Conservation (phyloP, 345 rosid species). For the Eucalyptus tenuipes region DNA sequence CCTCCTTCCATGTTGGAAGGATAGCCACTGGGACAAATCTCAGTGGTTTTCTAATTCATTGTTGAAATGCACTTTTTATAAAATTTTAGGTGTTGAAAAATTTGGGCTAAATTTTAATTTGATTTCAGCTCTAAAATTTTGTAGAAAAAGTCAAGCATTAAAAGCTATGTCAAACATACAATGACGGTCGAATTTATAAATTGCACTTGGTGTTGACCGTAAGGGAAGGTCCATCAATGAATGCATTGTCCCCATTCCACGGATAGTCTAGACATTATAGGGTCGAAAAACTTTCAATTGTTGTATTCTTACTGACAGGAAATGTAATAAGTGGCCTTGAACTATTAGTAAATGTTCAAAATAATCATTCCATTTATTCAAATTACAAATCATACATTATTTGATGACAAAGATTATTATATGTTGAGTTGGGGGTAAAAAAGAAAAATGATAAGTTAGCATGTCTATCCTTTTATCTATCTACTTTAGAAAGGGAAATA, state of each 20-base stretch:
- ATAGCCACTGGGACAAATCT: too few species aligned
- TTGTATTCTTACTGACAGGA: too few species aligned
- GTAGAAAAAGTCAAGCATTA: not conserved
- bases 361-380: not conserved
- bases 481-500: not conserved
- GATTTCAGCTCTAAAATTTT: not conserved
- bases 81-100: not conserved
- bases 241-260: not conserved
- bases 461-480: too few species aligned
- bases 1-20: too few species aligned
- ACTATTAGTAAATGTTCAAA: not conserved
- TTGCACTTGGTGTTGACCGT: not conserved
- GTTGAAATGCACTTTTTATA: not conserved
- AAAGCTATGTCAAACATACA: not conserved
- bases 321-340: too few species aligned
- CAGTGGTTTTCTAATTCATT: not conserved
- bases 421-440: not conserved
- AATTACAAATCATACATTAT: not conserved
- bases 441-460: too few species aligned
- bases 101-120: not conserved
- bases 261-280: too few species aligned
- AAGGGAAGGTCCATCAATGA: not conserved
- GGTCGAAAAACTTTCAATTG: too few species aligned
- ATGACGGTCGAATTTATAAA: not conserved
- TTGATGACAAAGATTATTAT: not conserved